Evolutionary conservation across 176 grass and related monocot species (phyloP), one percentile per base, ranked within the genome.

Genomic region (Thinopyrum elongatum): DNA sequence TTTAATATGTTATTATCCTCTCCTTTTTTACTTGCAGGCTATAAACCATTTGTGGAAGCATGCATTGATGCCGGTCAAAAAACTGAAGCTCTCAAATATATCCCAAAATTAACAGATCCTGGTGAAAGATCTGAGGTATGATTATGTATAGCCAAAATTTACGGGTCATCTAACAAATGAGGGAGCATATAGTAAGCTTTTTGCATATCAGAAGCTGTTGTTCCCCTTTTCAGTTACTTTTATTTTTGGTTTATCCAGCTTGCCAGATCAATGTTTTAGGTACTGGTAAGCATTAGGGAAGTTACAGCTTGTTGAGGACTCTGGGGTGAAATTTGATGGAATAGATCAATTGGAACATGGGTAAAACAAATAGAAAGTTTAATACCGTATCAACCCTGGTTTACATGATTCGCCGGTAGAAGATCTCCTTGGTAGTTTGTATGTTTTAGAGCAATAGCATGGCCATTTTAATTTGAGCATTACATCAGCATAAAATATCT

Each of bases 41-140:
- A 88, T 84, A 99, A 94, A 89, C 97, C 97, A 67, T 99, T 96
- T 51, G 94, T 94, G 82, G 94, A 99, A 93, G 94, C 94, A 86
- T 99, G 97, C 30, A 99, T 99, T 91, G 97, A 99, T 68, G 97
- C 94, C 78, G 92, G 88, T 85, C 65, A 99, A 87, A 94, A 96
- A 88, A 79, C 82, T 55, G 92, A 99, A 89, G 97, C 97, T 76
- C 34, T 90, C 53, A 99, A 99, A 80, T 94, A 99, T 88, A 94
- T 96, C 72, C 84, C 89, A 21, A 96, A 94, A 79, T 70, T 96
- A 75, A 74, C 82, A 44, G 90, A 99, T 70, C 87, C 88, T 80
- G 89, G 88, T 78, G 97, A 99, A 88, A 94, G 88, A 94, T 93
- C 94, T 65, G 92, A 96, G 91, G 96, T 95, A 95, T 75, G 72